These are phyloP conservation scores for Ogataea polymorpha DNA, from an alignment of 805 yeast species.

Conservation along the genomic window DNA sequence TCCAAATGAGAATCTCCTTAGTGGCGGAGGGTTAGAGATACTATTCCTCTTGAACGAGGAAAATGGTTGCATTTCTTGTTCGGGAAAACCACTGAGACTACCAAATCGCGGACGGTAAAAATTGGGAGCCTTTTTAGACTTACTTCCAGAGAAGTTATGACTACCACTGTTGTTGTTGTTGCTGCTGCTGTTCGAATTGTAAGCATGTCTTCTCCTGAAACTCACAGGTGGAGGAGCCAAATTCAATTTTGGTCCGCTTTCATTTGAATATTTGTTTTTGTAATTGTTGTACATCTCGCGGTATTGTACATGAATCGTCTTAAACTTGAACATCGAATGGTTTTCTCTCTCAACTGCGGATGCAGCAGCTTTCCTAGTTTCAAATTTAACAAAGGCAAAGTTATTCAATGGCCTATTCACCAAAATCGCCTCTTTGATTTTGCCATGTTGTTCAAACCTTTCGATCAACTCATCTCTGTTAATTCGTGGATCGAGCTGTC, in stretches of 20 bases:
- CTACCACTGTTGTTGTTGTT: not conserved
- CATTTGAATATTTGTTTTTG: constrained; percentile 29
- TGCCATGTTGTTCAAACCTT: constrained; percentile 68
- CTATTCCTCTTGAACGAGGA: constrained; percentile 7
- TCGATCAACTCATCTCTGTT: constrained; percentile 52
- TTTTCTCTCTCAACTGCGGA: constrained; percentile 84
- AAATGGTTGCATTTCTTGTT: constrained; percentile 16
- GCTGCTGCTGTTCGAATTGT: constrained; percentile 9
- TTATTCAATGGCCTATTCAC: constrained; percentile 49
- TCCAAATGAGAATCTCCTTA: constrained; percentile 19
- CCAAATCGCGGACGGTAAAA: constrained; percentile 19
- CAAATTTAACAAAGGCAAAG: constrained; percentile 73
- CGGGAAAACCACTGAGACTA: constrained; percentile 17
- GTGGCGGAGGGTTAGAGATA: constrained; percentile 13
- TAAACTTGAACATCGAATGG: constrained; percentile 68
- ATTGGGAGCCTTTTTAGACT: constrained; percentile 14
- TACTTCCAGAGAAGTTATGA: constrained; percentile 1
- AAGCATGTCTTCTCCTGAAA: constrained; percentile 43
- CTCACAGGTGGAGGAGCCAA: constrained; percentile 85
- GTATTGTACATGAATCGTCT: constrained; percentile 83
- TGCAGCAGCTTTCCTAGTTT: constrained; percentile 71
- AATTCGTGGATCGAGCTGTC: constrained; percentile 58
- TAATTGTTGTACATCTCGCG: constrained; percentile 52
- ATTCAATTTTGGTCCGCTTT: constrained; percentile 27
- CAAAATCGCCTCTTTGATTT: constrained; percentile 52